Base-by-base conservation (phyloP, 441 rosid species). In the Viola pubescens region DNA sequence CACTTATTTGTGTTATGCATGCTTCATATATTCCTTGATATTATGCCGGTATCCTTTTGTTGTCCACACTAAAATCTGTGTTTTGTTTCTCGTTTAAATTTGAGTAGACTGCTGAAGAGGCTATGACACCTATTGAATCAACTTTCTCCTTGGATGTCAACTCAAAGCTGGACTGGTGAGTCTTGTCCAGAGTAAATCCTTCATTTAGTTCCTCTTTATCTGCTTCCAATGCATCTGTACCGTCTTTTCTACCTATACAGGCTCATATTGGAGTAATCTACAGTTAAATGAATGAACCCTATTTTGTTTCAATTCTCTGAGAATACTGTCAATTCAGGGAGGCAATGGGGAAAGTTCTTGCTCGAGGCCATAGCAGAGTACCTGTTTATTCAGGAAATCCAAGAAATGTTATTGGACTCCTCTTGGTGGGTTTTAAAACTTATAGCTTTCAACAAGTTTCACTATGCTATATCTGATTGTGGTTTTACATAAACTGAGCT, bases 111-210 rank as follows among this genome's bases (percentile, higher is more conserved):
- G 98, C 97, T 50, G 94, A 88, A 67, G 96, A 94, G 79, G 98
- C 98, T 44, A 90, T 94, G 98, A 94, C 98, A 13, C 98, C 98
- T 38, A 94, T 94, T 67, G 97, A 94, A 68, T 89, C 94, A 40
- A 87, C 96, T 58, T 92, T 92, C 66, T 89, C 97, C 12, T 70
- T 91, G 64, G 95, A 91, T 74, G 96, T 91, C 56, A 85, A 91
- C 75, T 82, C 98, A 63, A 92, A 92, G 75, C 72, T 92, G 77
- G 98, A 92, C 73, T 89, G 98, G 98, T 92, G 66, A 74, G 66
- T 74, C 48, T 58, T 52, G 40, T 37, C 16, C 42, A 14, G 46
- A 4, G 34, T 52, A 63, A 53, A 13, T 63, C 26, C 57, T 19
- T 3, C 51, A 43, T 39, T 47, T 12, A 19, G 11, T 8, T 34